Base-by-base conservation (phyloP, 139 green algal genomes). In the Coelastrella sp. region DNA sequence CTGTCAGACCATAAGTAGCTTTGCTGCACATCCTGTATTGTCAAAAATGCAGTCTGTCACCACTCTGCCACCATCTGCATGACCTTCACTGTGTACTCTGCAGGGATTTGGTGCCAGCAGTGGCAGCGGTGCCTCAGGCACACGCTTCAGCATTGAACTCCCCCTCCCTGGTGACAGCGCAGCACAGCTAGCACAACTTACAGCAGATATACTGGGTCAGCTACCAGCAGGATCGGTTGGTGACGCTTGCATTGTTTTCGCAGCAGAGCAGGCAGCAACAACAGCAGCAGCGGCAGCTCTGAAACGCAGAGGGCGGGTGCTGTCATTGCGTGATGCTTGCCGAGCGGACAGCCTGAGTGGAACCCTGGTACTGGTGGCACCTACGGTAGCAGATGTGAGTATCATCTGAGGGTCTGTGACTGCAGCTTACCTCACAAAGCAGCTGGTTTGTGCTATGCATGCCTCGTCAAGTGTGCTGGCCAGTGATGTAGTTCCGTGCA, bases 141-240 rank as follows among this genome's bases (percentile, higher is more conserved):
- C 19, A 16, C 92, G 92, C 65, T 94, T 92, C 73, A 80, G 61
- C 8, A 56, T 95, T 4, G 93, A 95, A 68, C 89, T 95, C 13
- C 93, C 93, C 11, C 68, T 92, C 2, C 66, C 90, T 0, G 80
- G 89, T 56, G n/a, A 66, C 81, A 89, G 80, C 19, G 19, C 93
- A 8, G 73, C 54, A 22, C 86, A 91, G 5, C 17, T 73, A 5
- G 87, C 71, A 16, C 14, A 17, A 57, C 75, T 93, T 3, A 66
- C 83, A 0, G 2, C 83, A 5, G 90, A 90, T 13, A 32, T 95
- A 2, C 5, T 85, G 5, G 6, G 11, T 11, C 4, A 7, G 11
- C 16, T 95, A 16, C 83, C 90, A 17, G 73, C 80, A 74, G 74
- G 61, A 58, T n/a, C 80, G 10, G 82, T 76, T 20, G 86, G 10